Percentiles rank a stretch among this genome's conserved stretches.
Conservation (phyloP, 192 early-diverging fungal species). For the Globomyces pollinis-pini region DNA sequence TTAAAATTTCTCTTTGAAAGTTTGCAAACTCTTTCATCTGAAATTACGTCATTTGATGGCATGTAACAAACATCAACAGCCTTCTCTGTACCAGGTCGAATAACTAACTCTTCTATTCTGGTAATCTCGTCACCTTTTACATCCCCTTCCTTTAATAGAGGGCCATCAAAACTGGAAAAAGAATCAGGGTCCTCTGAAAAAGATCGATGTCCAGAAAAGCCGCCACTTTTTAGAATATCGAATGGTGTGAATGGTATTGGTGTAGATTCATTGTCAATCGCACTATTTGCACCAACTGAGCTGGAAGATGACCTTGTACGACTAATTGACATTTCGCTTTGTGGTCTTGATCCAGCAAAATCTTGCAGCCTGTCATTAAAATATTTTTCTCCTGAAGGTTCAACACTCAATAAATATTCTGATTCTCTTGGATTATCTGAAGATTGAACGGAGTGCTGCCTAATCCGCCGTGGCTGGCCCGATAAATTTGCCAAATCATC, state of each 20-base stretch:
- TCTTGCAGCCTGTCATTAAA: constrained; percentile 10
- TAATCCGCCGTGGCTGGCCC: not conserved
- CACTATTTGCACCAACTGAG: constrained; percentile 7
- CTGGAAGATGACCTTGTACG: constrained; percentile 16
- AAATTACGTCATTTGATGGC: constrained; percentile 57
- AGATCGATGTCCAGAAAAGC: not conserved
- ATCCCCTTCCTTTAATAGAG: constrained; percentile 24
- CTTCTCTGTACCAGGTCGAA: constrained; percentile 78
- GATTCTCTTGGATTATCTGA: constrained; percentile 27
- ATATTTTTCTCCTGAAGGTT: constrained; percentile 1
- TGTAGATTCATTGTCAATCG: constrained; percentile 6
- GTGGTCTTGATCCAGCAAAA: constrained; percentile 16
- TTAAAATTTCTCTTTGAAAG: constrained; percentile 33
- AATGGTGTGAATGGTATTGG: not conserved
- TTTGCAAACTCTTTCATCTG: constrained; percentile 61
- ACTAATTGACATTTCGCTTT: constrained; percentile 40
- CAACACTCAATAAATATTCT: not conserved
- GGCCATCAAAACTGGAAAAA: constrained; percentile 5
- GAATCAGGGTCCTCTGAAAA: constrained; percentile 8
- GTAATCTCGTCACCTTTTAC: constrained; percentile 42
- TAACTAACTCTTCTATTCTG: constrained; percentile 77
- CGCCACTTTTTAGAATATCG: not conserved
- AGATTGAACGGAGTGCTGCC: constrained; percentile 31
- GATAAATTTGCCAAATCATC: constrained; percentile 4
- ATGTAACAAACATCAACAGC: constrained; percentile 73